Evolutionary conservation across 768 basidiomycete species (phyloP).

Genomic region (Harrya chromipes): DNA sequence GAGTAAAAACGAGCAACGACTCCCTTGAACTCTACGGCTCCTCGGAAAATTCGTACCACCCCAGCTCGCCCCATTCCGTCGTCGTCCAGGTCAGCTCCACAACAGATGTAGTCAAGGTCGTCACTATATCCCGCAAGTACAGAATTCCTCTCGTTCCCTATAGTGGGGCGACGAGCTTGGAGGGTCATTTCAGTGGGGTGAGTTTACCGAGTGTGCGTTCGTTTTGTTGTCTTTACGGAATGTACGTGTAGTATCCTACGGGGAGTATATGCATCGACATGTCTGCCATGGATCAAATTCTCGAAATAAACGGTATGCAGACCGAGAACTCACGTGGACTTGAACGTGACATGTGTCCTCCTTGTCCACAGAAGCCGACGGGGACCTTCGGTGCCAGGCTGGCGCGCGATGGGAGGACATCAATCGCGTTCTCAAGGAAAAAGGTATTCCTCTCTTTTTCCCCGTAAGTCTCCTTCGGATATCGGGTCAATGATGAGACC

Average conservation of each 20-base stretch:
- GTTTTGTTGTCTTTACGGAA: slow-evolving; percentile 3
- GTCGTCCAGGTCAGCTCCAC: slow-evolving; percentile 64
- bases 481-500: background rate
- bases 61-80: slow-evolving; percentile 51
- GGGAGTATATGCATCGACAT: slow-evolving; percentile 70
- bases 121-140: slow-evolving; percentile 72
- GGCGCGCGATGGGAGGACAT: slow-evolving; percentile 80
- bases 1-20: slow-evolving; percentile 50
- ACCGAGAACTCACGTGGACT: background rate
- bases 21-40: slow-evolving; percentile 56
- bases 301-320: slow-evolving; percentile 51
- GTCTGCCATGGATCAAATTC: slow-evolving; percentile 62
- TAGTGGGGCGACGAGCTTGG: slow-evolving; percentile 82
- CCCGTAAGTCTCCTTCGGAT: slow-evolving; percentile 49
- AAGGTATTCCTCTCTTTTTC: slow-evolving; percentile 80
- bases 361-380: slow-evolving; percentile 54
- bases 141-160: slow-evolving; percentile 77
- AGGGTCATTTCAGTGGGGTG: slow-evolving; percentile 83
- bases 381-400: slow-evolving; percentile 73
- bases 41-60: slow-evolving; percentile 69
- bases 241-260: slow-evolving; percentile 30
- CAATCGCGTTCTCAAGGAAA: slow-evolving; percentile 62
- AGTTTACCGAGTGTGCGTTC: slow-evolving; percentile 12
- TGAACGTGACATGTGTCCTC: background rate
- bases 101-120: slow-evolving; percentile 77